Evolutionary conservation across 2,329 filamentous ascomycete species (phyloP), one percentile per base, ranked within the genome.

Genomic region (Stagonosporopsis chrysanthemi): DNA sequence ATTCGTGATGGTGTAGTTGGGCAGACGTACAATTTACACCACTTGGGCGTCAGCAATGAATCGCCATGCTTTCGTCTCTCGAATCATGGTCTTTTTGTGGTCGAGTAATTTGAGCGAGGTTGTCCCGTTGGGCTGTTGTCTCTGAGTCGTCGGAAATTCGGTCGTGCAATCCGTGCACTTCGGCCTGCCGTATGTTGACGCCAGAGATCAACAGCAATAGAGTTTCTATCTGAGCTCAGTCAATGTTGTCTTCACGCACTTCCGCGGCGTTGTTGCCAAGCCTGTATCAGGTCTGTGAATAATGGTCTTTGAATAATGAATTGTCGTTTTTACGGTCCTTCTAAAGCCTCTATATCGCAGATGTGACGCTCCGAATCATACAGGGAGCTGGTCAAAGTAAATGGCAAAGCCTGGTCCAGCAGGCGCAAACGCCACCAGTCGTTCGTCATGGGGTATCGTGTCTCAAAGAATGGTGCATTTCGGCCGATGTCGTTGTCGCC

Each of bases 381-480:
- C 28, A 45, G 31, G 36, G 23, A 19, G 23, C 33, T 39, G 28
- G 33, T 36, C 26, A 26, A 52, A 53, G 35, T 15, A 45, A 8
- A 58, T 38, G 29, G 23, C 35, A 45, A 33, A 41, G 54, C 65
- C 66, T 64, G 65, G 42, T 68, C 67, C 67, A 62, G 67, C 67
- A 66, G 64, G 66, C 52, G 38, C 38, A 40, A 55, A 55, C 56
- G 61, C 60, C 56, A 63, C 55, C 52, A 51, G 52, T 59, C 47
- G 48, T 61, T 54, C 45, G 52, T 60, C 28, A 54, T 61, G 56
- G 48, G 66, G 63, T 65, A 67, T 68, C 62, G 57, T 63, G 52
- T 56, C 64, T 67, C 57, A 70, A 63, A 70, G 65, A 56, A 70
- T 69, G 24, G 67, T 66, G 58, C 67, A 70, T 59, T 69, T 66